phyloP scores from a whole-genome alignment of 164 flowering plant species.

The Magnolia sinica region DNA sequence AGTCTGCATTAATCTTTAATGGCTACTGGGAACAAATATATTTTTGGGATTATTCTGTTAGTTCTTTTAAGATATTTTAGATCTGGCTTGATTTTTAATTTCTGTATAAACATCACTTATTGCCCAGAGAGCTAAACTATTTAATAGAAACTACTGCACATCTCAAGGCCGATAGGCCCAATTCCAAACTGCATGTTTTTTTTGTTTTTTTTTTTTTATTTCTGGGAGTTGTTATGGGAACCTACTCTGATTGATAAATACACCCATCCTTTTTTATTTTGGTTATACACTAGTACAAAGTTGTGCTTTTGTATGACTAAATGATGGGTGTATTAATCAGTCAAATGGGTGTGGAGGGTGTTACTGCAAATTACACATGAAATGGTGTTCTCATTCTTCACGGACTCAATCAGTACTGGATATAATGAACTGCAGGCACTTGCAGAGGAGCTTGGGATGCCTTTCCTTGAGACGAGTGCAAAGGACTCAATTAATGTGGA shows the following conservation, averaged over 20 bases:
- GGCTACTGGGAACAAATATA: neutral
- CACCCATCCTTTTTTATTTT: neutral
- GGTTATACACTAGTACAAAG: neutral
- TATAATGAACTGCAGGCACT: slow-evolving; percentile 44
- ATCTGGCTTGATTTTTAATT: neutral
- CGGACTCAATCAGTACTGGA: too few relatives aligned
- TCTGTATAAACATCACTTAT: too few relatives aligned
- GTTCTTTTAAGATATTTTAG: neutral
- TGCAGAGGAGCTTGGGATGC: slow-evolving; percentile 81
- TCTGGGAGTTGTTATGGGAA: neutral
- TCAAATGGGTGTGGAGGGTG: too few relatives aligned
- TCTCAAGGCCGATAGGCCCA: neutral
- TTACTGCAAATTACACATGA: too few relatives aligned
- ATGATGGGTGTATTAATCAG: too few relatives aligned
- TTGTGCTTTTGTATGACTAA: neutral
- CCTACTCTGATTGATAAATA: neutral
- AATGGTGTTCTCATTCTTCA: too few relatives aligned
- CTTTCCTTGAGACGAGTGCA: slow-evolving; percentile 82
- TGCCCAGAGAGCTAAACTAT: neutral
- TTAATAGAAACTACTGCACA: neutral
- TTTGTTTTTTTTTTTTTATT: too few relatives aligned
- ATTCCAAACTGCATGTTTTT: too few relatives aligned
- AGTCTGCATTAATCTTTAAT: neutral
- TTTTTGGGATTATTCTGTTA: neutral
- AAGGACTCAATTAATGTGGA: slow-evolving; percentile 76